Evolutionary conservation across 305 asterid species (phyloP), one percentile per base, ranked within the genome.

Genomic region (Striga hermonthica): DNA sequence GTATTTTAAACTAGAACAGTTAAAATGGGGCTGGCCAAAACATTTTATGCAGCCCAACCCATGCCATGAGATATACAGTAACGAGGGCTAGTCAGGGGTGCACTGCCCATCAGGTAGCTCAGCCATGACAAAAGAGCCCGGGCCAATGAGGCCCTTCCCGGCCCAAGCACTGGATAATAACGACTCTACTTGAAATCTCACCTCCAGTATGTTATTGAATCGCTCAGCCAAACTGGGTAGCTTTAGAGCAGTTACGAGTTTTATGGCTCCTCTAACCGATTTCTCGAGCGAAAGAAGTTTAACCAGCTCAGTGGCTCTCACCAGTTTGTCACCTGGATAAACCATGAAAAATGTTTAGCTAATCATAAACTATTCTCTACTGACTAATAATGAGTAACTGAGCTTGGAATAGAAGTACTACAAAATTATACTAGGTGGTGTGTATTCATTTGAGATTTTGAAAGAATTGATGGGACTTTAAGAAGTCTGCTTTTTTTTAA

Each of bases 141-240:
- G n/a, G n/a, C n/a, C n/a, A n/a, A n/a, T n/a, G n/a, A n/a, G n/a
- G n/a, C n/a, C n/a, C n/a, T n/a, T n/a, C n/a, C n/a, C n/a, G n/a
- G n/a, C n/a, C n/a, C n/a, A n/a, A n/a, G n/a, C n/a, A n/a, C n/a
- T n/a, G n/a, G n/a, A n/a, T n/a, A n/a, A n/a, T n/a, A n/a, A n/a
- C n/a, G n/a, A n/a, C n/a, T n/a, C 31, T 22, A 22, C 41, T 62
- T 37, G 40, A 55, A 67, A 65, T 39, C 71, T 78, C 69, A 90
- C 98, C 95, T 90, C 98, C 58, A 94, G 79, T 74, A 90, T 86
- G 84, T 76, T 67, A 80, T 77, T 90, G 81, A 94, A 94, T 59
- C 95, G 89, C 72, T 94, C 99, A 1, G 98, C 99, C 79, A 94
- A 79, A 78, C 81, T 94, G 56, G 99, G 95, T 55, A 83, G 95